Conservation (phyloP, 805 yeast genomes). For the Metschnikowia rubicola region DNA sequence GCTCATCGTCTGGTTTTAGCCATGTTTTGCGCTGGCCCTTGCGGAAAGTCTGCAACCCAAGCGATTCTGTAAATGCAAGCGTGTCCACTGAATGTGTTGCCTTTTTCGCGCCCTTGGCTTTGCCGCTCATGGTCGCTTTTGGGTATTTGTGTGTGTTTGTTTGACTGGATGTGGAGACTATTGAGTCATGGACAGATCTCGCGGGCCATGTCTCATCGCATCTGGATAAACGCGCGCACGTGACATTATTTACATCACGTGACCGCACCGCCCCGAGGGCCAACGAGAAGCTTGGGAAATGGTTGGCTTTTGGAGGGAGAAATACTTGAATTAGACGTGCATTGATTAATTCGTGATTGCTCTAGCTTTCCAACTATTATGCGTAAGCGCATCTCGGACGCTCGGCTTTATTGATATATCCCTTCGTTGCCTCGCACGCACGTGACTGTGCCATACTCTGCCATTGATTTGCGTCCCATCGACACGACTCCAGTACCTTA, state of each 20-base stretch:
- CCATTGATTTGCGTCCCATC: too few relatives aligned
- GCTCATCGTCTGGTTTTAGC: conserved; percentile 71
- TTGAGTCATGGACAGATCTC: too few relatives aligned
- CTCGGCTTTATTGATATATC: neutral
- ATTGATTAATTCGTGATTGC: too few relatives aligned
- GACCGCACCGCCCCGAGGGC: neutral
- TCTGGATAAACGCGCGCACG: too few relatives aligned
- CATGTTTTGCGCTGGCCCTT: conserved; percentile 64
- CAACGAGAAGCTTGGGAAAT: neutral
- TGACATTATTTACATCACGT: too few relatives aligned
- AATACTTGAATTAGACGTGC: neutral
- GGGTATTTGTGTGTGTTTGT: neutral
- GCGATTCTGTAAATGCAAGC: conserved; percentile 59
- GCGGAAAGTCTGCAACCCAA: conserved; percentile 73
- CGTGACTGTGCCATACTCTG: neutral
- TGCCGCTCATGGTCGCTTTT: conserved; percentile 2
- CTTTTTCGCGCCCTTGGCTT: conserved; percentile 7
- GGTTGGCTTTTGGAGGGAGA: neutral
- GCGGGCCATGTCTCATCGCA: too few relatives aligned
- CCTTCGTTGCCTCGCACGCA: neutral
- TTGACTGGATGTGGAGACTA: too few relatives aligned
- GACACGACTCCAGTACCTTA: too few relatives aligned
- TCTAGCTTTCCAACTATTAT: too few relatives aligned
- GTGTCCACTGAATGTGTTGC: conserved; percentile 39
- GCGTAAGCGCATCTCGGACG: too few relatives aligned